phyloP scores from a whole-genome alignment of 345 rosid species.

The Gynandropsis gynandra region DNA sequence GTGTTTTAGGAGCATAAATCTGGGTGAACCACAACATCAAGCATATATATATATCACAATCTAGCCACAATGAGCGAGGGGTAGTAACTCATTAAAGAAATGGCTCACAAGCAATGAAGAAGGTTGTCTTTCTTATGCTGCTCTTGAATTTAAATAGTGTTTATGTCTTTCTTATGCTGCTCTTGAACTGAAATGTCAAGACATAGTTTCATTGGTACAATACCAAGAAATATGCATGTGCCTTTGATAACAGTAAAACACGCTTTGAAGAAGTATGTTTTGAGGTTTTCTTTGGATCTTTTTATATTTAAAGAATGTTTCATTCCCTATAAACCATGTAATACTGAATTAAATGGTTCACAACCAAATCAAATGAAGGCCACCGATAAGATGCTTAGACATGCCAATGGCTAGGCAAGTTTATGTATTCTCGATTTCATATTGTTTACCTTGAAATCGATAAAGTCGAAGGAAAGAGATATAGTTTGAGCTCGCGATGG shows the following conservation, averaged over 20 bases:
- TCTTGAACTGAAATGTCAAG: slow-evolving; percentile 45
- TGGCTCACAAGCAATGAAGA: not conserved
- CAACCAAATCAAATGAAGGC: not conserved
- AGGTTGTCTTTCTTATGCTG: slow-evolving; percentile 15
- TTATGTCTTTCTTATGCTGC: slow-evolving; percentile 40
- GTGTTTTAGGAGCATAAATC: too few species aligned
- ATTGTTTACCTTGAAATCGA: too few species aligned
- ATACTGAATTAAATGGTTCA: not conserved
- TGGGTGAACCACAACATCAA: slow-evolving; percentile 60
- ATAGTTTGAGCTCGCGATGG: too few species aligned
- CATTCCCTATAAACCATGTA: not conserved
- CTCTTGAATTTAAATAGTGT: slow-evolving; percentile 30
- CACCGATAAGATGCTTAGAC: too few species aligned
- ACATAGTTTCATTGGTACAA: slow-evolving; percentile 16
- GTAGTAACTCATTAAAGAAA: slow-evolving; percentile 18
- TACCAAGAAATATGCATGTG: not conserved
- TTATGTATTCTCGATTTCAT: not conserved
- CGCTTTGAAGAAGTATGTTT: too few species aligned
- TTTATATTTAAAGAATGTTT: not conserved
- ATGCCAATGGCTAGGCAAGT: not conserved
- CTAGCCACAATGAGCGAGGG: slow-evolving; percentile 32
- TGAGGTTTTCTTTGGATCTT: not conserved
- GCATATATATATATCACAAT: slow-evolving; percentile 37
- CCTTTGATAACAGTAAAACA: not conserved
- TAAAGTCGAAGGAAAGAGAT: too few species aligned